Percentiles rank a stretch among this genome's conserved stretches.
Evolutionary conservation across 306 rosid species (phyloP).

Genomic region (Cicer chorassanicum): DNA sequence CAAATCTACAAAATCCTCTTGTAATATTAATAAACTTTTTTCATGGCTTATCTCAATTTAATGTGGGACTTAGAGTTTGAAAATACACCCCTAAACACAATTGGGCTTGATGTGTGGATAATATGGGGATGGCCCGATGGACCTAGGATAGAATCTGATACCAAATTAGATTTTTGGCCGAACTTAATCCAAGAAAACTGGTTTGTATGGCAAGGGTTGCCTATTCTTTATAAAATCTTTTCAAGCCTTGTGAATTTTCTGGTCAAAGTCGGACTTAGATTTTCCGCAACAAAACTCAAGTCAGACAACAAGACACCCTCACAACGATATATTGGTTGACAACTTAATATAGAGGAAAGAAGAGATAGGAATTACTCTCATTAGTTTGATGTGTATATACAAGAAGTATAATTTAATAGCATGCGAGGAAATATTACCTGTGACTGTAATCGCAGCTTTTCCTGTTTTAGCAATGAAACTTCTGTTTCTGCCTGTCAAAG

Average conservation of each 20-base stretch:
- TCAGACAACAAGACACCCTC: constrained; percentile 11
- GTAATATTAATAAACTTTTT: neutral
- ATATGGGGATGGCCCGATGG: neutral
- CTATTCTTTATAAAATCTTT: too few species aligned
- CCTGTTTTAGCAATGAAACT: constrained; percentile 81
- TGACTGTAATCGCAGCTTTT: constrained; percentile 82
- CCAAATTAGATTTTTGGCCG: too few species aligned
- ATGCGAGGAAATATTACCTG: constrained; percentile 60
- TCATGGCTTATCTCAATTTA: neutral
- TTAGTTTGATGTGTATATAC: neutral
- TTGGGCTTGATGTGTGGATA: neutral
- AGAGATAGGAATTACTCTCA: neutral
- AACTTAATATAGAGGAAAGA: neutral
- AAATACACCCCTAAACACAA: neutral
- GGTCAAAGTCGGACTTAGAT: neutral
- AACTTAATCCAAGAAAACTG: neutral
- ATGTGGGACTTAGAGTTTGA: neutral
- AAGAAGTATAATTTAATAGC: neutral
- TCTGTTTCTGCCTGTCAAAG: constrained; percentile 88
- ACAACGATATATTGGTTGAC: neutral
- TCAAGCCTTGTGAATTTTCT: too few species aligned
- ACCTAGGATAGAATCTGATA: too few species aligned
- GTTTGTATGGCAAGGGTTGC: neutral
- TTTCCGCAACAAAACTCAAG: neutral
- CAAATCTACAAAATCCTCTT: too few species aligned